Percentiles rank a stretch among this genome's conserved stretches.
These are phyloP conservation scores for Corynespora cassiicola DNA, from an alignment of 2,329 filamentous ascomycete genomes.

Conservation along the genomic window DNA sequence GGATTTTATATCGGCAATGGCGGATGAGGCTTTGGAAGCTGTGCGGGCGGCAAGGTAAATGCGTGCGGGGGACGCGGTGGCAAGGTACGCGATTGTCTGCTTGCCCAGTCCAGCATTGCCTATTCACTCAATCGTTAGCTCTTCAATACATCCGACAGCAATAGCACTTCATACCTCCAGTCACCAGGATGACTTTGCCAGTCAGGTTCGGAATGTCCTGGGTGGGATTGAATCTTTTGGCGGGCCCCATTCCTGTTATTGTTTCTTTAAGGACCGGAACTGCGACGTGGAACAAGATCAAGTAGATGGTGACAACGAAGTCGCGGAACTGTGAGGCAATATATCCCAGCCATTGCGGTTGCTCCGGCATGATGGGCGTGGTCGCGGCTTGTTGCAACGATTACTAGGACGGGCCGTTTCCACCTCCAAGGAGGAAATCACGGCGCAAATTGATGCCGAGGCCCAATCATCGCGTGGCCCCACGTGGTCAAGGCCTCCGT, in stretches of 20 bases:
- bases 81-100: conserved; percentile 52
- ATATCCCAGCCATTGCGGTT: too few species aligned
- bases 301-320: too few species aligned
- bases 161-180: conserved; percentile 34
- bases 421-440: too few species aligned
- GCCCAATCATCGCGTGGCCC: too few species aligned
- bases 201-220: conserved; percentile 27
- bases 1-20: conserved; percentile 49
- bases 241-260: conserved; percentile 24
- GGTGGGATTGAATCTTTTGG: conserved; percentile 33
- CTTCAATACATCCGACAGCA: background rate
- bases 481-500: too few species aligned
- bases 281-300: too few species aligned
- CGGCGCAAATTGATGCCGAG: too few species aligned
- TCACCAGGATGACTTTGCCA: conserved; percentile 44
- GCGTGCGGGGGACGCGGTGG: conserved; percentile 50
- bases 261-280: too few species aligned
- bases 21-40: conserved; percentile 47
- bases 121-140: conserved; percentile 14
- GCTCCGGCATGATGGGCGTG: too few species aligned
- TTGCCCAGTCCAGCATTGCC: conserved; percentile 57
- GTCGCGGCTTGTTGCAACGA: too few species aligned
- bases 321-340: too few species aligned
- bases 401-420: too few species aligned
- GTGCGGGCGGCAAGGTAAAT: conserved; percentile 58